Evolutionary conservation across 2,329 filamentous ascomycete species (phyloP).

Genomic region (Samsoniella hepiali): DNA sequence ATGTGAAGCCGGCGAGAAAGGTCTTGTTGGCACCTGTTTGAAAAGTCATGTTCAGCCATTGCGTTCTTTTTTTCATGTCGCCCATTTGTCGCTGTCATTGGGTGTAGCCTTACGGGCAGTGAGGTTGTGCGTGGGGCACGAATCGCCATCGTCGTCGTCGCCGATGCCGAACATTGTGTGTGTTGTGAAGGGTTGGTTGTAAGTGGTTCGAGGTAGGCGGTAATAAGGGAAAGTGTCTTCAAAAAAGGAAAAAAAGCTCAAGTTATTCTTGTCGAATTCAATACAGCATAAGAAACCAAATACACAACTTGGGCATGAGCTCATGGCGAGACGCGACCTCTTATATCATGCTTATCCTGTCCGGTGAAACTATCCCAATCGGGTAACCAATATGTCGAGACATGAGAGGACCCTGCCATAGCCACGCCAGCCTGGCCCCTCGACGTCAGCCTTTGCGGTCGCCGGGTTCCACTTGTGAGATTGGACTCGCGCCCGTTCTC

Average conservation of each 20-base stretch:
- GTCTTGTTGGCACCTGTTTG: conserved; percentile 12
- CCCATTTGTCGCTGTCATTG: not conserved
- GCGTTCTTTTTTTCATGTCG: not conserved
- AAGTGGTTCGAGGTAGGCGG: not conserved
- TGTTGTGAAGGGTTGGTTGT: not conserved
- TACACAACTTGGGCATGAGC: not conserved
- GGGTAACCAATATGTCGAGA: conserved; percentile 14
- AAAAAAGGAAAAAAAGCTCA: not conserved
- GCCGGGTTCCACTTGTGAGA: conserved; percentile 12
- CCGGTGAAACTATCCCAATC: conserved; percentile 9
- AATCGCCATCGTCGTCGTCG: conserved; percentile 17
- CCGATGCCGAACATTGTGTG: conserved; percentile 11
- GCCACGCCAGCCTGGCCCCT: not conserved
- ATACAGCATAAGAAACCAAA: not conserved
- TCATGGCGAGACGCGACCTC: not conserved
- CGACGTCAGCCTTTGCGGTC: conserved; percentile 6
- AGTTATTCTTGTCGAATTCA: not conserved
- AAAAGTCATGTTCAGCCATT: not conserved
- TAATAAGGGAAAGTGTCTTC: not conserved
- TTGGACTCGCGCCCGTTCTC: not conserved
- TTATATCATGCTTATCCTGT: conserved; percentile 8
- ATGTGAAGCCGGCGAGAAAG: conserved; percentile 17
- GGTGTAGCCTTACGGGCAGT: conserved; percentile 12
- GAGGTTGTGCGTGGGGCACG: conserved; percentile 15
- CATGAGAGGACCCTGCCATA: not conserved